A percentile compares a stretch with the other conserved stretches of the same genome.
Evolutionary conservation across 129 eudicot genomes (phyloP).

Genomic region (Flaveria robusta): DNA sequence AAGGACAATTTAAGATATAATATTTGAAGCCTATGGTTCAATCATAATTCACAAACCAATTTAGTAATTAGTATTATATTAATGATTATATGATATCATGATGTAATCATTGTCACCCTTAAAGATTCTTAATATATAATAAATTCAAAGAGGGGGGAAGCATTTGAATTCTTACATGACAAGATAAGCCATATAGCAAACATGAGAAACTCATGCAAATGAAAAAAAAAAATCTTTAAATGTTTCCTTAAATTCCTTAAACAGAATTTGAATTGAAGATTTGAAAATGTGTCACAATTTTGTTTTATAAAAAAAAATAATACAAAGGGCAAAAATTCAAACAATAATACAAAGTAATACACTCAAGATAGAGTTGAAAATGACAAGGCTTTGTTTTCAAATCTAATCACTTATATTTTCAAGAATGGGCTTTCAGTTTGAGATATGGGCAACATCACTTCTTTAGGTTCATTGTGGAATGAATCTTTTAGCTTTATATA

Average conservation of each 20-base stretch:
- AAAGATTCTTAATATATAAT: neutral
- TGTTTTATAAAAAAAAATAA: neutral
- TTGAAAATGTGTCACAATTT: conserved; percentile 6
- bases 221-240: neutral
- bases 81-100: neutral
- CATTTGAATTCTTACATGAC: conserved; percentile 24
- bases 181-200: conserved; percentile 23
- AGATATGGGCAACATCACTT: neutral
- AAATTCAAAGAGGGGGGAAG: neutral
- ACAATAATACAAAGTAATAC: conserved; percentile 38
- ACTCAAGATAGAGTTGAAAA: conserved; percentile 31
- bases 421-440: conserved; percentile 6
- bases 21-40: no score
- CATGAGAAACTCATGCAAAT: conserved; percentile 25
- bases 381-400: conserved; percentile 43
- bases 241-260: neutral
- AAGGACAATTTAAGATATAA: no score
- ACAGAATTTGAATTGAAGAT: conserved; percentile 7
- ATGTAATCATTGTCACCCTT: neutral
- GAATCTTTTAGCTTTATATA: conserved; percentile 25
- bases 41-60: no score
- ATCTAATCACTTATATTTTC: conserved; percentile 19
- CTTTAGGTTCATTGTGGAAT: conserved; percentile 20
- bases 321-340: conserved; percentile 31
- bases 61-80: no score